Evolutionary conservation across 2,329 filamentous ascomycete genomes (phyloP).

Genomic region (Phaeosphaeriaceae sp.): DNA sequence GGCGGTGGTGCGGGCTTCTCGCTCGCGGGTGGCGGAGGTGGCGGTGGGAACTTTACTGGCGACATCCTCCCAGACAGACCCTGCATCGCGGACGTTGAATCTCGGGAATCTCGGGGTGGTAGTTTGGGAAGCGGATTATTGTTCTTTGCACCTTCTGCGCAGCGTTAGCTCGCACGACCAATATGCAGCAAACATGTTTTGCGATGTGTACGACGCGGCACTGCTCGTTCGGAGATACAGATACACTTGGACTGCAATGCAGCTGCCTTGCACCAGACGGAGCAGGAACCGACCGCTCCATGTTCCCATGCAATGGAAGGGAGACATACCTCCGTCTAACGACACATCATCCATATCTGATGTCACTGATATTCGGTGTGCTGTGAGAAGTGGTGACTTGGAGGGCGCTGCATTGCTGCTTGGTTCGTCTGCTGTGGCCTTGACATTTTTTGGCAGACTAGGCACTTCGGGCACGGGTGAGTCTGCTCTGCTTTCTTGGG

Average conservation of each 20-base stretch:
- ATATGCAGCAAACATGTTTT: no score
- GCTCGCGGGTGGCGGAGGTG: slow-evolving; percentile 36
- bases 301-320: slow-evolving; percentile 11
- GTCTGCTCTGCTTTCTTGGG: slow-evolving; percentile 30
- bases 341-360: slow-evolving; percentile 70
- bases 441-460: slow-evolving; percentile 12
- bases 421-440: slow-evolving; percentile 17
- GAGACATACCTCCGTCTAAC: slow-evolving; percentile 63
- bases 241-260: no score
- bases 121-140: slow-evolving; percentile 58
- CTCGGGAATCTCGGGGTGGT: slow-evolving; percentile 58
- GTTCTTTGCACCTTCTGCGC: slow-evolving; percentile 36
- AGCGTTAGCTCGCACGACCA: slow-evolving; percentile 16
- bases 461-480: slow-evolving; percentile 31
- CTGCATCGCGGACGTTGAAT: slow-evolving; percentile 56
- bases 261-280: no score
- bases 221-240: neutral
- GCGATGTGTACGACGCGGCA: no score
- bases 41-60: slow-evolving; percentile 61
- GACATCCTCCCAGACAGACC: slow-evolving; percentile 77
- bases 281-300: no score
- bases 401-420: slow-evolving; percentile 30
- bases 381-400: slow-evolving; percentile 61
- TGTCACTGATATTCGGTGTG: slow-evolving; percentile 62
- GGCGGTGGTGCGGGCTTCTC: slow-evolving; percentile 39